Percentiles rank a stretch among this genome's conserved stretches.
Conservation (phyloP, 805 yeast genomes). For the Yamadazyma sp. region DNA sequence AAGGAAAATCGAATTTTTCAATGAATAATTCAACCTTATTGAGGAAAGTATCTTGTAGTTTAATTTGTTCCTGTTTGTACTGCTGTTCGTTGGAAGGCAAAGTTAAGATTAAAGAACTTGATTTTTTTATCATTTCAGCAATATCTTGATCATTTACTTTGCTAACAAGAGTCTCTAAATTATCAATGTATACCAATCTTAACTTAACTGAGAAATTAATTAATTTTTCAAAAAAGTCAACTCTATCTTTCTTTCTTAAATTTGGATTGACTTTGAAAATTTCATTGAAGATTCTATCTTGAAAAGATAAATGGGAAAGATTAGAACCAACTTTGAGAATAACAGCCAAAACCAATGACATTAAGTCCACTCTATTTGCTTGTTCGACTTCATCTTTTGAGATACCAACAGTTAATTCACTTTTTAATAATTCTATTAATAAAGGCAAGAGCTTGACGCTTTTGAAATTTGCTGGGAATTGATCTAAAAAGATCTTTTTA, state of each 20-base stretch:
- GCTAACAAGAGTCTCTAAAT: slow-evolving; percentile 44
- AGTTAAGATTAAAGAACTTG: slow-evolving; percentile 35
- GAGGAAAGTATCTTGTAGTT: slow-evolving; percentile 54
- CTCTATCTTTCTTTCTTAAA: slow-evolving; percentile 17
- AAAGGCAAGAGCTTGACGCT: slow-evolving; percentile 73
- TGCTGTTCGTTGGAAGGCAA: slow-evolving; percentile 26
- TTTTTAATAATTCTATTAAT: slow-evolving; percentile 49
- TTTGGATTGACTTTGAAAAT: slow-evolving; percentile 27
- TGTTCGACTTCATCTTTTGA: slow-evolving; percentile 20
- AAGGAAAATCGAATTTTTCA: slow-evolving; percentile 58
- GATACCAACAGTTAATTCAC: slow-evolving; percentile 26
- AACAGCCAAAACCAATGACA: slow-evolving; percentile 49
- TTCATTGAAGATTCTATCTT: slow-evolving; percentile 59
- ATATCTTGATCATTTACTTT: slow-evolving; percentile 55
- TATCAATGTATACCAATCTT: slow-evolving; percentile 36
- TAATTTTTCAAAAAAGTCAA: slow-evolving; percentile 22
- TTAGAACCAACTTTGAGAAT: slow-evolving; percentile 60
- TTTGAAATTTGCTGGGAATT: slow-evolving; percentile 45
- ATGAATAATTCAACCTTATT: slow-evolving; percentile 38
- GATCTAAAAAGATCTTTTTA: slow-evolving; percentile 21
- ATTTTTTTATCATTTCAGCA: slow-evolving; percentile 43
- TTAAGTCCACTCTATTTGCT: slow-evolving; percentile 22
- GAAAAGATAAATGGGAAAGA: slow-evolving; percentile 74
- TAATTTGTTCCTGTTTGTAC: slow-evolving; percentile 26
- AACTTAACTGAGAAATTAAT: slow-evolving; percentile 30